phyloP scores from a whole-genome alignment of 2,329 filamentous ascomycete species.

The Exophiala bonariae region DNA sequence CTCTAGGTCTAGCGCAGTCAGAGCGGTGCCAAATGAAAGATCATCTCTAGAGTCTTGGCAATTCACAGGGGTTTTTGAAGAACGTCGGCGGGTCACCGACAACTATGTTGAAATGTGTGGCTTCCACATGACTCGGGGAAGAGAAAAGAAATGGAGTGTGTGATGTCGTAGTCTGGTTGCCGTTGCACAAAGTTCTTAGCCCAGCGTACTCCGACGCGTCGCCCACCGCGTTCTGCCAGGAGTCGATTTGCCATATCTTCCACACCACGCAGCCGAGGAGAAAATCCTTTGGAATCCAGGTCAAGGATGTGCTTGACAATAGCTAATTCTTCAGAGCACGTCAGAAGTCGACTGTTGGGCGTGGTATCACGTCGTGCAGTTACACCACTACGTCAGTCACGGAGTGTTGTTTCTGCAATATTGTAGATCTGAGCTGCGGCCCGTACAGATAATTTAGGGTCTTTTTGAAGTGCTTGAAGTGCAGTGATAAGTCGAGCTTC shows the following conservation, averaged over 20 bases:
- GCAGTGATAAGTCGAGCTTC: background rate
- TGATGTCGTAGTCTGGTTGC: too few species aligned
- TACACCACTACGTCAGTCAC: background rate
- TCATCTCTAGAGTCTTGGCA: too few species aligned
- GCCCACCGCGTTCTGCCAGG: too few species aligned
- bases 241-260: constrained; percentile 16
- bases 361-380: background rate
- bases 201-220: too few species aligned
- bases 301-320: constrained; percentile 25
- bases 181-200: too few species aligned
- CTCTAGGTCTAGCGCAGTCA: too few species aligned
- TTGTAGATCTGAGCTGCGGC: background rate
- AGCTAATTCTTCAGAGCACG: constrained; percentile 5
- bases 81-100: too few species aligned
- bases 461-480: background rate
- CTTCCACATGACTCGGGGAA: too few species aligned
- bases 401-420: background rate
- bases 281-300: constrained; percentile 28
- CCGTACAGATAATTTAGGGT: background rate
- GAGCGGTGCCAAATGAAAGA: too few species aligned
- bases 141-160: too few species aligned
- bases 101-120: too few species aligned
- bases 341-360: constrained; percentile 1
- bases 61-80: too few species aligned
- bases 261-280: constrained; percentile 25